These are phyloP conservation scores for Xylaria flabelliformis DNA, from an alignment of 495 filamentous ascomycete species.

Conservation along the genomic window DNA sequence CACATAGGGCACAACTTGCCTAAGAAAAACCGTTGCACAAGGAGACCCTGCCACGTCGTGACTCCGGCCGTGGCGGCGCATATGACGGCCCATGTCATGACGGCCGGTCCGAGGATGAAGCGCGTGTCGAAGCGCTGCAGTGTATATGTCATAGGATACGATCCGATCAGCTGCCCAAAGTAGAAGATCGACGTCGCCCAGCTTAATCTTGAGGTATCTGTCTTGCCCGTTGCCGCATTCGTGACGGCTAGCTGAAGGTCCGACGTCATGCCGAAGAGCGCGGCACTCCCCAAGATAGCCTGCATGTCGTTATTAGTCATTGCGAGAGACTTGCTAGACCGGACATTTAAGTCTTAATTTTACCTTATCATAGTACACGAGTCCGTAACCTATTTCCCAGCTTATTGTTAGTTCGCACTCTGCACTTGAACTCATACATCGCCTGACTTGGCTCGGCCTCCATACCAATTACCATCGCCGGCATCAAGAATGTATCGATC, in stretches of 20 bases:
- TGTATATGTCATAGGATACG: slow-evolving; percentile 74
- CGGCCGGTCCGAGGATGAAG: slow-evolving; percentile 66
- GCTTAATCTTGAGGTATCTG: slow-evolving; percentile 59
- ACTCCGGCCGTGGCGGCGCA: slow-evolving; percentile 74
- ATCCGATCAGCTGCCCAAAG: slow-evolving; percentile 76
- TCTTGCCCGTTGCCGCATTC: slow-evolving; percentile 31
- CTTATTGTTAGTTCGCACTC: slow-evolving; percentile 7
- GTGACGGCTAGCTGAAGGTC: slow-evolving; percentile 64
- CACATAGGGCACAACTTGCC: not conserved
- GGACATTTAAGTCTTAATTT: not conserved
- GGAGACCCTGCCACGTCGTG: slow-evolving; percentile 66
- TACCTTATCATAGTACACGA: slow-evolving; percentile 81
- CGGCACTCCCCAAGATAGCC: slow-evolving; percentile 75
- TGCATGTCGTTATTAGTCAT: slow-evolving; percentile 28
- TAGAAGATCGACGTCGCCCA: slow-evolving; percentile 84
- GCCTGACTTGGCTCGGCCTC: slow-evolving; percentile 9
- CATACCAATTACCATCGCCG: slow-evolving; percentile 70
- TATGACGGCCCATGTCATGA: slow-evolving; percentile 70
- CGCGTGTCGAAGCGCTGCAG: slow-evolving; percentile 69
- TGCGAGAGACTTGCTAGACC: not conserved
- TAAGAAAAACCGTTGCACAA: slow-evolving; percentile 73
- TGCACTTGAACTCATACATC: not conserved
- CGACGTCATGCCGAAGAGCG: slow-evolving; percentile 76
- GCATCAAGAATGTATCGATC: slow-evolving; percentile 74
- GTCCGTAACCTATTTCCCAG: slow-evolving; percentile 52